phyloP scores from a whole-genome alignment of 805 yeast genomes.

The Blastobotrys parvus region DNA sequence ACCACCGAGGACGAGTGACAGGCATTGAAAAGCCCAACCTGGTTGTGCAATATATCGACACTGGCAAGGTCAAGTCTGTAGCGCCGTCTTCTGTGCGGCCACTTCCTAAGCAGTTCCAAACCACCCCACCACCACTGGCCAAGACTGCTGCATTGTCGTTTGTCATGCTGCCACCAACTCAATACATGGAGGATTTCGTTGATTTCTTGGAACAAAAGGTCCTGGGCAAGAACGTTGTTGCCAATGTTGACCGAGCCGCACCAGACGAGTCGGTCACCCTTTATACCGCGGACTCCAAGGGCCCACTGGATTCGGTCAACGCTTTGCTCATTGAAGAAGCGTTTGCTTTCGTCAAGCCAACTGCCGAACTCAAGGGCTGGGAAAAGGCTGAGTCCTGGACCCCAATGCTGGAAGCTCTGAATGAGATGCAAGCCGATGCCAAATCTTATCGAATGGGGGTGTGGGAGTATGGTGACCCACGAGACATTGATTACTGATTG shows the following conservation, averaged over 20 bases:
- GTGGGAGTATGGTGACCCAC: slow-evolving; percentile 71
- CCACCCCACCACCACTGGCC: slow-evolving; percentile 46
- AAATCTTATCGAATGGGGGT: slow-evolving; percentile 48
- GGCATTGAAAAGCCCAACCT: slow-evolving; percentile 37
- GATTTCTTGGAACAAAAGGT: slow-evolving; percentile 45
- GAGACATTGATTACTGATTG: slow-evolving; percentile 38
- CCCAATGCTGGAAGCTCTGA: slow-evolving; percentile 33
- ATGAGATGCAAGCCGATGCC: slow-evolving; percentile 41
- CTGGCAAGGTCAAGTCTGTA: slow-evolving; percentile 46
- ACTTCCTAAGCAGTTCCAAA: slow-evolving; percentile 44
- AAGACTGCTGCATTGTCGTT: slow-evolving; percentile 46
- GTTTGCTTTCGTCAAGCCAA: slow-evolving; percentile 42
- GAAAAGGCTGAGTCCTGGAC: slow-evolving; percentile 27
- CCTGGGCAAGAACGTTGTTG: slow-evolving; percentile 46
- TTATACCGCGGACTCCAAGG: slow-evolving; percentile 47
- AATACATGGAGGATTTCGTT: slow-evolving; percentile 46
- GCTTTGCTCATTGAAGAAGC: slow-evolving; percentile 51
- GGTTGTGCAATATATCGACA: slow-evolving; percentile 51
- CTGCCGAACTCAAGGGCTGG: slow-evolving; percentile 26
- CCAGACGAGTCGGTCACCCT: slow-evolving; percentile 37
- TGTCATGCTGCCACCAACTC: slow-evolving; percentile 52
- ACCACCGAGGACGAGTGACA: slow-evolving; percentile 49
- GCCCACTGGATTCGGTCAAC: slow-evolving; percentile 52
- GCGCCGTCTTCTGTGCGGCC: slow-evolving; percentile 38
- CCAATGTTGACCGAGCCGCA: slow-evolving; percentile 34